Conservation (phyloP, 2,329 filamentous ascomycete genomes). For the Cephalotrichum gorgonifer region DNA sequence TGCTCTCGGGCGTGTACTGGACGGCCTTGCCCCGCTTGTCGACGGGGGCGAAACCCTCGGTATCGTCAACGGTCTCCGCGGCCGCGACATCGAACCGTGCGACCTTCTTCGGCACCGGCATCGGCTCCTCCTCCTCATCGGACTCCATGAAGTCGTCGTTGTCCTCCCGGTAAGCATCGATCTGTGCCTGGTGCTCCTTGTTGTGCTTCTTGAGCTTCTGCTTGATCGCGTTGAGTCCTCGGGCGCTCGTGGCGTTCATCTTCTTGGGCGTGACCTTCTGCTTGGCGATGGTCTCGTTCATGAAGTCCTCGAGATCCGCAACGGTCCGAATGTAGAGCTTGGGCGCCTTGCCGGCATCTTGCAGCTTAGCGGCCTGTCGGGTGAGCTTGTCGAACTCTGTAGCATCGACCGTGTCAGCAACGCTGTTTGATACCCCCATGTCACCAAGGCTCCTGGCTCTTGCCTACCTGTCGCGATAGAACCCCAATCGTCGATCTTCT, state of each 20-base stretch:
- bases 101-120: slow-evolving; percentile 32
- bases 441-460: no score
- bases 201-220: slow-evolving; percentile 99
- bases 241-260: slow-evolving; percentile 94
- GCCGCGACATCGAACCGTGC: slow-evolving; percentile 30
- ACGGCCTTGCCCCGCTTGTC: slow-evolving; percentile 82
- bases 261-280: slow-evolving; percentile 95
- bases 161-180: slow-evolving; percentile 77
- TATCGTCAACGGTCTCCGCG: slow-evolving; percentile 49
- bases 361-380: slow-evolving; percentile 71
- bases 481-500: slow-evolving; percentile 97
- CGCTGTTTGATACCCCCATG: no score
- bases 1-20: slow-evolving; percentile 92
- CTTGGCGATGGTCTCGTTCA: slow-evolving; percentile 90
- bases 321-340: slow-evolving; percentile 90
- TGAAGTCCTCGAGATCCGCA: slow-evolving; percentile 85
- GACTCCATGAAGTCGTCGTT: slow-evolving; percentile 84
- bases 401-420: slow-evolving; percentile 1
- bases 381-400: slow-evolving; percentile 92
- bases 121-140: slow-evolving; percentile 55
- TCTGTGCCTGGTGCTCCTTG: slow-evolving; percentile 82
- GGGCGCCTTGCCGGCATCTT: slow-evolving; percentile 66
- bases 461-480: slow-evolving; percentile 75
- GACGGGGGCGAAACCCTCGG: slow-evolving; percentile 82
- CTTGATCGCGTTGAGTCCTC: slow-evolving; percentile 92